Evolutionary conservation across 805 yeast genomes (phyloP), one percentile per base, ranked within the genome.

Genomic region (Phaffomyces antillensis): DNA sequence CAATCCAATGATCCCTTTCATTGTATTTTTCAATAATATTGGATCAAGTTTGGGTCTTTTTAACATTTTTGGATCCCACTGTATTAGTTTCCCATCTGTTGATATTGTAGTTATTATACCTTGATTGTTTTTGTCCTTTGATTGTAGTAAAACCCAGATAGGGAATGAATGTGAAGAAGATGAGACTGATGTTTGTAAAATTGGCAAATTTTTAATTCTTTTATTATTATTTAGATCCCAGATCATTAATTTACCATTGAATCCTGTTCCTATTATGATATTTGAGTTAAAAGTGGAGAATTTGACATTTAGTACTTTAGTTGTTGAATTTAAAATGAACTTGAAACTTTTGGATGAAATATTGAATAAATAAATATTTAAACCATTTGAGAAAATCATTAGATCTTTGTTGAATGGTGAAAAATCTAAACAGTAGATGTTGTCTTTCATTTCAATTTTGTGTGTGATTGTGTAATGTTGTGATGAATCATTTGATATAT

Each of bases 231-330:
- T 36, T 24, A 53, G 26, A 24, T 76, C 75, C 81, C 81, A 78
- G 9, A 74, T 58, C n/a, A 69, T 71, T 1, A 79, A 39, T 41
- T 67, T 67, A 0, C 85, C 84, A 52, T 73, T 72, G 16, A 55
- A 54, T 6, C 77, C 66, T 0, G 82, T 78, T 0, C 72, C 81
- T 25, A 75, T 56, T 1, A 79, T 59, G 41, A 68, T 64, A 40
- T 65, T 62, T 2, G 73, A 58, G 20, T 66, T 61, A 15, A 58
- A 49, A 11, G 54, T 54, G 28, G 74, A 71, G 47, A 77, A 76
- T 44, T 64, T 65, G 10, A 72, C 65, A 7, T 53, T 47, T 1
- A 66, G 48, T 7, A 78, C 64, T 15, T 63, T 55, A 2, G 79
- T 63, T 10, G 70, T 59, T 36, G 75, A 64, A 12, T 64, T 62